These are phyloP conservation scores for Vigna mungo DNA, from an alignment of 306 rosid genomes.

Conservation along the genomic window DNA sequence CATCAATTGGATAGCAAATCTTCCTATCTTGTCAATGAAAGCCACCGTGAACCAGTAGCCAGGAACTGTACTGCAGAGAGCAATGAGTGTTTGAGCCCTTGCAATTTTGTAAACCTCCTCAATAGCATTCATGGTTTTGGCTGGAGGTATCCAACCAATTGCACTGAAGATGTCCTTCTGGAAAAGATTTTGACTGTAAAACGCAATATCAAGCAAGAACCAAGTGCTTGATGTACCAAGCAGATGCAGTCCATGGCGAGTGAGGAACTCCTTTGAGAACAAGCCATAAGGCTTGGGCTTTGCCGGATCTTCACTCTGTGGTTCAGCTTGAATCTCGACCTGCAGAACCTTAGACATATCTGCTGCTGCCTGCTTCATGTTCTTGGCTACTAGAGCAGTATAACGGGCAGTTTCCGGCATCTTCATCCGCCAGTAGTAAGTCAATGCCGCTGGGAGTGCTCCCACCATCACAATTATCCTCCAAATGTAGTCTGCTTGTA, in stretches of 20 bases:
- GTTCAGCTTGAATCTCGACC: constrained; percentile 65
- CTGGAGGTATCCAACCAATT: constrained; percentile 79
- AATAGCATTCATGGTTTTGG: constrained; percentile 78
- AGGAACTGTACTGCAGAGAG: constrained; percentile 79
- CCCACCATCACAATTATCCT: constrained; percentile 76
- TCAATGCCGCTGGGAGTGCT: constrained; percentile 75
- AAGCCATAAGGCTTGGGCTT: constrained; percentile 50
- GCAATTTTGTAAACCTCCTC: constrained; percentile 74
- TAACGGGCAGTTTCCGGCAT: constrained; percentile 93
- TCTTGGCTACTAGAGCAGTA: constrained; percentile 79
- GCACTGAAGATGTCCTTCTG: constrained; percentile 83
- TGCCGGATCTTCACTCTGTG: constrained; percentile 29
- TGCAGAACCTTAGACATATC: constrained; percentile 84
- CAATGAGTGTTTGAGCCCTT: constrained; percentile 81
- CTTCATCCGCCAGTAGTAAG: constrained; percentile 75
- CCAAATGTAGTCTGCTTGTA: constrained; percentile 81
- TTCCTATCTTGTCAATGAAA: constrained; percentile 72
- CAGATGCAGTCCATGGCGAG: constrained; percentile 71
- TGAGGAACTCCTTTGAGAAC: constrained; percentile 67
- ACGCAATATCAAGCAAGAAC: constrained; percentile 87
- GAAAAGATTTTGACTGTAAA: constrained; percentile 77
- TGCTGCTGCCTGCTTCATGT: constrained; percentile 61
- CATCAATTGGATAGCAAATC: constrained; percentile 75
- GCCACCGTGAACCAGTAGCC: constrained; percentile 86
- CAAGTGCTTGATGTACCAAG: constrained; percentile 80